Evolutionary conservation across 176 grass and related monocot genomes (phyloP).

Genomic region (Hyparrhenia diplandra): DNA sequence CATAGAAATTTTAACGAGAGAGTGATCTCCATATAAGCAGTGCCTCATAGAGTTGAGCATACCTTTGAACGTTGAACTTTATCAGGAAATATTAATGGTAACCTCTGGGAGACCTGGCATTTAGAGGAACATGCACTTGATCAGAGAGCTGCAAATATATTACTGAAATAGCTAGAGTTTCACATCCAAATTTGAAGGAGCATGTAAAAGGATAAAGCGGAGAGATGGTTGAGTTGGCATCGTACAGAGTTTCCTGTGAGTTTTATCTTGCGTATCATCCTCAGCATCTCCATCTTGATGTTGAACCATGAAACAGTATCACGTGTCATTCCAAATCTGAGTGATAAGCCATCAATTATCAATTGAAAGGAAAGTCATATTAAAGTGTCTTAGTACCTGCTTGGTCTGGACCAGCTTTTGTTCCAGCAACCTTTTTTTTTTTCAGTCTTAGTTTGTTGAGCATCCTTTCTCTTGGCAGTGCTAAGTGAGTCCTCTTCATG

Average conservation of each 20-base stretch:
- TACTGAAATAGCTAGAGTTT: constrained; percentile 4
- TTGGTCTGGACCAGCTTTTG: constrained; percentile 15
- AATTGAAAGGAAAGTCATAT: background rate
- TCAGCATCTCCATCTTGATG: constrained; percentile 35
- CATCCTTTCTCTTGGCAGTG: constrained; percentile 11
- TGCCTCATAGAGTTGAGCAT: constrained; percentile 23
- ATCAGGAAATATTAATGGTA: constrained; percentile 78
- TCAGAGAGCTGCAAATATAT: constrained; percentile 21
- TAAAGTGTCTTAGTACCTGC: constrained; percentile 2
- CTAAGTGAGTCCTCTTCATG: constrained; percentile 16
- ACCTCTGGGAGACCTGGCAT: constrained; percentile 72
- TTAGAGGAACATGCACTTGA: constrained; percentile 11
- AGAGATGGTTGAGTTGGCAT: background rate
- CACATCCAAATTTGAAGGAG: background rate
- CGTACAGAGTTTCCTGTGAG: constrained; percentile 49
- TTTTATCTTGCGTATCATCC: constrained; percentile 37
- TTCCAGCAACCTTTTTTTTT: constrained; percentile 30
- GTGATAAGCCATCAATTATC: background rate
- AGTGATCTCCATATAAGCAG: background rate
- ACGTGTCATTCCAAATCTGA: background rate
- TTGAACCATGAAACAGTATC: constrained; percentile 7
- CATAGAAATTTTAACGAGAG: constrained; percentile 13
- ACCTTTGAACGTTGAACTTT: constrained; percentile 99
- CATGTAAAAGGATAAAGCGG: background rate
- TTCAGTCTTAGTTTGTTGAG: constrained; percentile 21